Base-by-base conservation (phyloP, 495 filamentous ascomycete genomes). In the Aspergillus conjunctus region DNA sequence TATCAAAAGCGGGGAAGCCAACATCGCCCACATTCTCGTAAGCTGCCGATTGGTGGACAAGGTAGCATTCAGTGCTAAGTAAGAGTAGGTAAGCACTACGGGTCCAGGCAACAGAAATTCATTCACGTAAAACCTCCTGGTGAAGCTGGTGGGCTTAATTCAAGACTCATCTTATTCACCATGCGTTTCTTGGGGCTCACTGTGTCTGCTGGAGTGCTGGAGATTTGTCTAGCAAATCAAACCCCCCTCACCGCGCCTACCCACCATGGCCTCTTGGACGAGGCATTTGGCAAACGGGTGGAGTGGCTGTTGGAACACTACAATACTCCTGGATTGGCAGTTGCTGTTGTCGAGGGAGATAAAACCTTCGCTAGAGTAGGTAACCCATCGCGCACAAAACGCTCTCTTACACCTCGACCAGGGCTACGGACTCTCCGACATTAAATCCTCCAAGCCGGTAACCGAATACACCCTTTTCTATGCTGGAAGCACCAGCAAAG, bases 401-500 rank as follows among this genome's bases (percentile, higher is more conserved):
- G 10, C 17, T 18, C 18, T 32, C 37, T 41, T 9, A 14, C 57
- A 65, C 20, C 57, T 68, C 2, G 2, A 26, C 33, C 30, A 86
- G 83, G 83, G 81, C 17, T 85, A 85, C 66, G 83, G 83, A 46
- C 62, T 79, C 17, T 72, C 80, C 8, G 45, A 62, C 30, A 53
- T 73, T 44, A 72, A 77, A 2, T 68, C 71, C 39, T 26, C 44
- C 10, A 73, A 66, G 4, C 70, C 68, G 5, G 80, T 82, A 37
- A 83, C 80, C 7, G 71, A 77, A 10, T 69, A 77, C 20, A 72
- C 77, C 10, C 69, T 79, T 12, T 79, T 79, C 65, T 70, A 71
- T 41, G 64, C 67, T 5, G 58, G 74, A 45, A 83, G 80, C 63
- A 86, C 83, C 1, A 85, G 81, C 21, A 86, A 87, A 66, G 80